Conservation (phyloP, 1,139 yeast genomes). For the Yamadazyma sp. region DNA sequence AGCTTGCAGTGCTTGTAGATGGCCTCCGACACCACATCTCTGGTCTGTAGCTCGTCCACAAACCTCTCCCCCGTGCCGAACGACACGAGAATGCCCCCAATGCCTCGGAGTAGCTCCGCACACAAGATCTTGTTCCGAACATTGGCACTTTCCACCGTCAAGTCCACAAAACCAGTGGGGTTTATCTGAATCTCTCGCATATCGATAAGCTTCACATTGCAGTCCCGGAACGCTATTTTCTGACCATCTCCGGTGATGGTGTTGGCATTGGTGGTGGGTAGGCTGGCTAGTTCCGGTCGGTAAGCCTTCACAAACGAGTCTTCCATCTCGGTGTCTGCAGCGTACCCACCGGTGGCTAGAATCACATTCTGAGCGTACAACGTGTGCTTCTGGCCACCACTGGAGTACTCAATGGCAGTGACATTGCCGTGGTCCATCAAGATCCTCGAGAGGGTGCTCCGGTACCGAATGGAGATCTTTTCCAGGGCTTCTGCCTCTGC, state of each 20-base stretch:
- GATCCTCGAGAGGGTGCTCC: conserved; percentile 21
- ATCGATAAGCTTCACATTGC: conserved; percentile 31
- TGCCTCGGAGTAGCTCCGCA: conserved; percentile 38
- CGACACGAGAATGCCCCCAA: conserved; percentile 37
- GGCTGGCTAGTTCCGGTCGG: conserved; percentile 31
- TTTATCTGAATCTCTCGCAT: conserved; percentile 42
- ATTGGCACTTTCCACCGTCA: conserved; percentile 14
- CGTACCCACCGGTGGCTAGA: conserved; percentile 41
- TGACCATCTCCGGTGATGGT: conserved; percentile 42
- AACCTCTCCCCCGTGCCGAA: conserved; percentile 32
- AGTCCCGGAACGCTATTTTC: conserved; percentile 32
- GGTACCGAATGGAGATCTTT: conserved; percentile 22
- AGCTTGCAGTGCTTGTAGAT: conserved; percentile 23
- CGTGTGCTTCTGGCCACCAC: conserved; percentile 7
- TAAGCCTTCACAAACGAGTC: conserved; percentile 25
- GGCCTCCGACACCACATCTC: conserved; percentile 33
- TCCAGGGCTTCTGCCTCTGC: conserved; percentile 16
- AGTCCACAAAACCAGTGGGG: conserved; percentile 39
- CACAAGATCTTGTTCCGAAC: conserved; percentile 33
- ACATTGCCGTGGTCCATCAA: conserved; percentile 16
- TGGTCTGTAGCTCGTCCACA: conserved; percentile 34
- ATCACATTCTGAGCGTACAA: conserved; percentile 23
- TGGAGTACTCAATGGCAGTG: conserved; percentile 23
- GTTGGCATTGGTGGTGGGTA: conserved; percentile 38
- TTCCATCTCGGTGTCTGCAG: conserved; percentile 27